phyloP scores from a whole-genome alignment of 768 basidiomycete species.

The Hericium rajendrae region DNA sequence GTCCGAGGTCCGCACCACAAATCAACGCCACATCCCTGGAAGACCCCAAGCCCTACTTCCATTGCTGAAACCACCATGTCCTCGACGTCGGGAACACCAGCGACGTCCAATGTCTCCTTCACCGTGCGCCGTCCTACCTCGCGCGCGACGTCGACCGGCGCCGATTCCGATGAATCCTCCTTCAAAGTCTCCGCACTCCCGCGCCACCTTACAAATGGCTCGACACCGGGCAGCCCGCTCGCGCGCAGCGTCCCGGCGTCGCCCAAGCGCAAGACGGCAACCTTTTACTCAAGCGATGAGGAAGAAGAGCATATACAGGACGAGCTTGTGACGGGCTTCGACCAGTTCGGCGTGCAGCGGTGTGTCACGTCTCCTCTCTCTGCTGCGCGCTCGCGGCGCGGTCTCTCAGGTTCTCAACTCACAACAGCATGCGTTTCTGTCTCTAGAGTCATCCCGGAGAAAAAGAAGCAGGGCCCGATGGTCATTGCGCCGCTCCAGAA shows the following conservation, averaged over 20 bases:
- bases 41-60: not conserved
- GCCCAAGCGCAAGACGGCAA: slow-evolving; percentile 27
- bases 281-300: slow-evolving; percentile 44
- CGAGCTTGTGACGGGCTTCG: slow-evolving; percentile 64
- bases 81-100: not conserved
- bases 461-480: slow-evolving; percentile 48
- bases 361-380: slow-evolving; percentile 39
- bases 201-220: slow-evolving; percentile 36
- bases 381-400: not conserved
- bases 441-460: slow-evolving; percentile 32
- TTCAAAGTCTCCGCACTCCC: slow-evolving; percentile 59
- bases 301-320: slow-evolving; percentile 41
- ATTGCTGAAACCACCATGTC: slow-evolving; percentile 6
- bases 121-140: slow-evolving; percentile 71
- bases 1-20: not conserved
- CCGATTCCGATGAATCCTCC: slow-evolving; percentile 43
- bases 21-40: not conserved
- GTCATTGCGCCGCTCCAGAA: slow-evolving; percentile 84
- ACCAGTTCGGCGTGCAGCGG: slow-evolving; percentile 73
- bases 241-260: slow-evolving; percentile 39
- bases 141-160: slow-evolving; percentile 50
- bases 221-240: slow-evolving; percentile 46
- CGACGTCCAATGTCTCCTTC: slow-evolving; percentile 52
- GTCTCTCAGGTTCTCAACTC: slow-evolving; percentile 55
- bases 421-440: slow-evolving; percentile 37